phyloP scores from a whole-genome alignment of 176 grass and related monocot species.

The Carex parvula region DNA sequence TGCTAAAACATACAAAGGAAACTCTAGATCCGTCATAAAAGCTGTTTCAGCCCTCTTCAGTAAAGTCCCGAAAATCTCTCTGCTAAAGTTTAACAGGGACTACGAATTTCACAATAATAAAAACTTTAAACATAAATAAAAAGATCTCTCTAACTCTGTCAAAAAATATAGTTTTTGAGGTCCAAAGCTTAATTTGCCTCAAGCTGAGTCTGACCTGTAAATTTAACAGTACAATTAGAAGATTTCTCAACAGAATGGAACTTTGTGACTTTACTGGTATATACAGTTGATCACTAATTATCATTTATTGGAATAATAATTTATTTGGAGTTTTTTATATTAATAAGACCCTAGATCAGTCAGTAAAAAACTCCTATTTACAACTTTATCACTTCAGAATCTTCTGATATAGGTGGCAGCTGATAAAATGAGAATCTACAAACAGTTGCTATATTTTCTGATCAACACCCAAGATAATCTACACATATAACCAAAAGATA shows the following conservation, averaged over 20 bases:
- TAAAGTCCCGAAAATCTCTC: background rate
- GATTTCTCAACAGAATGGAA: background rate
- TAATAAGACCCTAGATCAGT: background rate
- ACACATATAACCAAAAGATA: background rate
- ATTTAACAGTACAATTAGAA: conserved; percentile 1
- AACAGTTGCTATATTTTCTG: background rate
- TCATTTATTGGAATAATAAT: background rate
- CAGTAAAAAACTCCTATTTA: background rate
- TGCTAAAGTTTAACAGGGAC: background rate
- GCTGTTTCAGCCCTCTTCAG: background rate
- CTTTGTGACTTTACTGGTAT: background rate
- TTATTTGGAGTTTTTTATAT: background rate
- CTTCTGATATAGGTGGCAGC: background rate
- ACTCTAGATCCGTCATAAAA: background rate
- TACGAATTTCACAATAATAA: background rate
- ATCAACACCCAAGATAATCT: background rate
- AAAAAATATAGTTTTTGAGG: background rate
- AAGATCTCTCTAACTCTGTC: background rate
- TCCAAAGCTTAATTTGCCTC: conserved; percentile 7
- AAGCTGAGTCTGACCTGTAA: background rate
- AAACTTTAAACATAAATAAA: background rate
- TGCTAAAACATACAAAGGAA: background rate
- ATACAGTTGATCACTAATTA: background rate
- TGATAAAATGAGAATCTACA: background rate
- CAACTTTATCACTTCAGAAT: background rate